Conservation (phyloP, 768 basidiomycete species). For the Amanita rimosa region DNA sequence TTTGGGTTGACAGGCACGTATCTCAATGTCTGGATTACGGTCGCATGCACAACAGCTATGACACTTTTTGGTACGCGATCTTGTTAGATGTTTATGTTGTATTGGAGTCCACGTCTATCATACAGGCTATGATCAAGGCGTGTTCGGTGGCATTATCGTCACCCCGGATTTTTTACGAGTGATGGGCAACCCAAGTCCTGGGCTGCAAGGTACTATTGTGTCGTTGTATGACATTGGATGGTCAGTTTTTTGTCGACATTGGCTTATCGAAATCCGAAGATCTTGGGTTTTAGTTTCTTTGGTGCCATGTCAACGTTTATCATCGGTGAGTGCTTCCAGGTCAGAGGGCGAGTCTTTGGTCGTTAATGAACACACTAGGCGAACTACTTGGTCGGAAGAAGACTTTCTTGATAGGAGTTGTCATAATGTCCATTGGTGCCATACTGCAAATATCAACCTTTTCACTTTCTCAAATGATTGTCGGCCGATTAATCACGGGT, state of each 20-base stretch:
- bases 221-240: slow-evolving; percentile 42
- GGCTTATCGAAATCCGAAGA: not conserved
- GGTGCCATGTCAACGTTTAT: slow-evolving; percentile 34
- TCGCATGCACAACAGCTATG: slow-evolving; percentile 42
- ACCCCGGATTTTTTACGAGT: slow-evolving; percentile 32
- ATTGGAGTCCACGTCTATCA: not conserved
- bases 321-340: slow-evolving; percentile 16
- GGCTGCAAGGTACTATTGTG: slow-evolving; percentile 36
- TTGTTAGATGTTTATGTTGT: not conserved
- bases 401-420: slow-evolving; percentile 36
- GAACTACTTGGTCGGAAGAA: slow-evolving; percentile 34
- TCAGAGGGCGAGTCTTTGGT: not conserved
- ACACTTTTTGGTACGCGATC: slow-evolving; percentile 32
- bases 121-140: slow-evolving; percentile 38
- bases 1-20: slow-evolving; percentile 31
- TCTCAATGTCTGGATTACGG: slow-evolving; percentile 35
- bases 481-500: slow-evolving; percentile 36
- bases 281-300: slow-evolving; percentile 21
- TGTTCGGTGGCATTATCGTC: slow-evolving; percentile 41
- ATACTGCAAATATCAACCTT: slow-evolving; percentile 36
- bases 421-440: slow-evolving; percentile 42
- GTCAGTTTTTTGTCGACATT: slow-evolving; percentile 13
- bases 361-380: slow-evolving; percentile 12
- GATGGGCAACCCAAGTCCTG: slow-evolving; percentile 34
- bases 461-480: slow-evolving; percentile 35